phyloP scores from a whole-genome alignment of 2,329 filamentous ascomycete species.

The Sarocladium oryzae region DNA sequence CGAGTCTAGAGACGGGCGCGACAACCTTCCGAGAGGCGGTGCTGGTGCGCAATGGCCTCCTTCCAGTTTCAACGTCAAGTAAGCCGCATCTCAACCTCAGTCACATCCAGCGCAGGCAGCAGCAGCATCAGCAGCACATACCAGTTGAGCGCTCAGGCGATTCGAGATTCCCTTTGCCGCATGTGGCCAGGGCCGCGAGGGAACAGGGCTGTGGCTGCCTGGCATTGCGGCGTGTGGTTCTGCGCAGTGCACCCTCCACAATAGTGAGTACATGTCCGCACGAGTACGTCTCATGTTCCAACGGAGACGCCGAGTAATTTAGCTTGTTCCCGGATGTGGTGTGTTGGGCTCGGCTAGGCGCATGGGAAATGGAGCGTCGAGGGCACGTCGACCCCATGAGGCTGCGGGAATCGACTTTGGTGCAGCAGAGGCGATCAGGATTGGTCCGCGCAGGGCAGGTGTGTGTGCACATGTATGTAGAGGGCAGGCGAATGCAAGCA shows the following conservation, averaged over 20 bases:
- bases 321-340: constrained; percentile 5
- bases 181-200: constrained; percentile 1
- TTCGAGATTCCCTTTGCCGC: background rate
- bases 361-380: background rate
- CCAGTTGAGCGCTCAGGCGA: background rate
- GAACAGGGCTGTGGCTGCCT: background rate
- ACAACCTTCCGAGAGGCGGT: background rate
- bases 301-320: background rate
- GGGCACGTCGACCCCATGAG: background rate
- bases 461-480: background rate
- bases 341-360: background rate
- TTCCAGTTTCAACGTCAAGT: background rate
- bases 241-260: background rate
- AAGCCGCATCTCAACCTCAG: no score
- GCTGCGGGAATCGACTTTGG: constrained; percentile 1
- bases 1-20: background rate
- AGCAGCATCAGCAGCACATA: no score
- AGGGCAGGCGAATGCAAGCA: background rate
- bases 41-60: background rate
- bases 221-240: background rate
- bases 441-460: background rate
- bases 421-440: constrained; percentile 2
- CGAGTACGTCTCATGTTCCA: no score
- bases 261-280: no score
- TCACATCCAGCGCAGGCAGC: no score